Evolutionary conservation across 345 rosid species (phyloP).

Genomic region (Moricandia arvensis): DNA sequence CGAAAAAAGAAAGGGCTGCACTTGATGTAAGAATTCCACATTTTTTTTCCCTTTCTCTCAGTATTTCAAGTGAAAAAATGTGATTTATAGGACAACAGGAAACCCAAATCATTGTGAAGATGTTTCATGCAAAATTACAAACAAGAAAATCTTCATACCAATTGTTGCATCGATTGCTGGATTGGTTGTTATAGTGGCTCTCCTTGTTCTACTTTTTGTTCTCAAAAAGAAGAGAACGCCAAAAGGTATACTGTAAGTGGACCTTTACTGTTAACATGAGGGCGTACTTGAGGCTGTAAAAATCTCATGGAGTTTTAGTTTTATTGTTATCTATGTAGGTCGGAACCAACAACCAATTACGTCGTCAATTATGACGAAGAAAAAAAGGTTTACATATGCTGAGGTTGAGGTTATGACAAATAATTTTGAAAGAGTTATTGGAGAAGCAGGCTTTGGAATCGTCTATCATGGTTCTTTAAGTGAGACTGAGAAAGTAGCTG

Average conservation of each 20-base stretch:
- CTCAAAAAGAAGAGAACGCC: neutral
- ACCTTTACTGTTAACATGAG: no score
- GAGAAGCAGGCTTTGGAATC: constrained; percentile 53
- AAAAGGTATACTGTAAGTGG: neutral
- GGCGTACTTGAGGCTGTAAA: neutral
- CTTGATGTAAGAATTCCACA: constrained; percentile 16
- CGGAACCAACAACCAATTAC: no score
- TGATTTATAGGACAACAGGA: constrained; percentile 8
- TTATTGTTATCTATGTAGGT: neutral
- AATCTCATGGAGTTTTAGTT: neutral
- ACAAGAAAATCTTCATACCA: neutral
- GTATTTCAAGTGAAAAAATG: neutral
- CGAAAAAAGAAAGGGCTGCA: neutral
- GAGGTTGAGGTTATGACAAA: constrained; percentile 39
- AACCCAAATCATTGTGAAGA: constrained; percentile 26
- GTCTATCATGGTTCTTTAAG: constrained; percentile 43
- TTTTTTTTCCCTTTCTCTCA: neutral
- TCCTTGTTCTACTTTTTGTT: neutral
- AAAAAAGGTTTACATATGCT: neutral
- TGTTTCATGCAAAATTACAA: constrained; percentile 17
- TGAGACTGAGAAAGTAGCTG: constrained; percentile 22
- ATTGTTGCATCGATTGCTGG: constrained; percentile 32
- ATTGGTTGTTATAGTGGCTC: neutral
- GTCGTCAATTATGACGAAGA: neutral
- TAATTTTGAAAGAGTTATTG: constrained; percentile 38